A percentile compares a stretch with the other conserved stretches of the same genome.
These are phyloP conservation scores for Fusarium odoratissimum DNA, from an alignment of 2,329 filamentous ascomycete species.

Conservation along the genomic window DNA sequence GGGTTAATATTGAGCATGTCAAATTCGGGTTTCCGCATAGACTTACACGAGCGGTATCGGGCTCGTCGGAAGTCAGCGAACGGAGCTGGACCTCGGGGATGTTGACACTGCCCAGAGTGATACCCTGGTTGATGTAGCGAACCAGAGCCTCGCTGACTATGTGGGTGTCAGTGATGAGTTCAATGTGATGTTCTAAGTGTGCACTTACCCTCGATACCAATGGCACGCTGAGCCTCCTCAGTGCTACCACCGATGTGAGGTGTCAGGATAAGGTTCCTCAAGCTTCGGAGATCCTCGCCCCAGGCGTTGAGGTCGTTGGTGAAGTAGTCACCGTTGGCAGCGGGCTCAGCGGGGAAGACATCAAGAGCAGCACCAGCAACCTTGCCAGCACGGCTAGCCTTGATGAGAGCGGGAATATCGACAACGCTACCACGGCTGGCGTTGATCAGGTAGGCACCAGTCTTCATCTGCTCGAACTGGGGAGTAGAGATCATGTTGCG, in stretches of 20 bases:
- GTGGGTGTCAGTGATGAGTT: constrained; percentile 21
- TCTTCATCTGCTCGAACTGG: constrained; percentile 90
- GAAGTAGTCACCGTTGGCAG: constrained; percentile 95
- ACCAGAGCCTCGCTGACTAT: constrained; percentile 85
- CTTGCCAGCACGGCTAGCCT: constrained; percentile 86
- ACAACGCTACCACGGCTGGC: constrained; percentile 94
- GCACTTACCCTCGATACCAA: constrained; percentile 80
- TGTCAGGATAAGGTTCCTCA: constrained; percentile 94
- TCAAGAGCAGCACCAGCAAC: constrained; percentile 95
- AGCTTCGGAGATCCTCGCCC: constrained; percentile 83
- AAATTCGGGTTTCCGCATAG: not conserved
- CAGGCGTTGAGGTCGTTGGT: constrained; percentile 83
- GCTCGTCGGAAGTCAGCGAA: constrained; percentile 89
- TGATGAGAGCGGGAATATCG: constrained; percentile 90
- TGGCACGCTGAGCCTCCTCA: constrained; percentile 95
- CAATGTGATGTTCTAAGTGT: not conserved
- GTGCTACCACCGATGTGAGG: constrained; percentile 98
- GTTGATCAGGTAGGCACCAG: constrained; percentile 94
- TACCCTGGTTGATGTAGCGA: constrained; percentile 94
- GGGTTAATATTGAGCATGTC: constrained; percentile 26
- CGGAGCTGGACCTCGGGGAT: constrained; percentile 94
- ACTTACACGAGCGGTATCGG: constrained; percentile 82
- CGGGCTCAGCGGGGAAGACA: constrained; percentile 94
- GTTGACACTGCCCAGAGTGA: constrained; percentile 92
- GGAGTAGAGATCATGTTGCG: constrained; percentile 87